Base-by-base conservation (phyloP, 139 green algal species). In the Auxenochlorella protothecoides region DNA sequence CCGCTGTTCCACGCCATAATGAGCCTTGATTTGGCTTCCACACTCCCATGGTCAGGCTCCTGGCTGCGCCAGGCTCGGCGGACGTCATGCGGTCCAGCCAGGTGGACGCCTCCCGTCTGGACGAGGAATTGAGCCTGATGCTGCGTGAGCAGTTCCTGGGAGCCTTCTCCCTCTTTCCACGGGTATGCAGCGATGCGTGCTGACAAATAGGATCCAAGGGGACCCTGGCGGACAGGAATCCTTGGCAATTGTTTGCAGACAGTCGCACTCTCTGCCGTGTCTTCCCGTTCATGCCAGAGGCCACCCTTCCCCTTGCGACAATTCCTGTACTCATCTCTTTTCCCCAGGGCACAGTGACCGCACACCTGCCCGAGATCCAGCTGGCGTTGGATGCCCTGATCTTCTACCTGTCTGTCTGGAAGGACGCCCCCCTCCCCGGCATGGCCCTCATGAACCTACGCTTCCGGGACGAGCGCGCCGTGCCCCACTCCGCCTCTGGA, bases 361-460 rank as follows among this genome's bases (percentile, higher is more conserved):
- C 54, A 7, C 51, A 88, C 59, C 72, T 88, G 68, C 79, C 85
- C 14, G 87, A 92, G 77, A 64, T 92, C 3, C 74, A 72, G 6
- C 74, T 87, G 13, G 16, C 11, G 53, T 11, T 73, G 59, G 82
- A 91, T 9, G 57, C 57, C 9, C 57, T 62, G 83, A 80, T 95
- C 51, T 95, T 90, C 65, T 68, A 68, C 5, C 78, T 87, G 55
- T 88, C 87, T 3, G 75, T 94, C 9, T 85, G 79, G 84, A 53
- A 60, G n/a, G 84, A 82, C 67, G 66, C 72, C 8, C 86, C 91
- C 10, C 88, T 89, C 3, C 91, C 91, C 2, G 91, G 91, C 73
- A 91, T 80, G 54, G 76, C 85, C 15, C 83, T 97, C 12, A 92
- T 97, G 85, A 97, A 97, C 75, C 76, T 97, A 71, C 74, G 91